phyloP scores from a whole-genome alignment of 257 asterid species.

The Ophiorrhiza pumila region DNA sequence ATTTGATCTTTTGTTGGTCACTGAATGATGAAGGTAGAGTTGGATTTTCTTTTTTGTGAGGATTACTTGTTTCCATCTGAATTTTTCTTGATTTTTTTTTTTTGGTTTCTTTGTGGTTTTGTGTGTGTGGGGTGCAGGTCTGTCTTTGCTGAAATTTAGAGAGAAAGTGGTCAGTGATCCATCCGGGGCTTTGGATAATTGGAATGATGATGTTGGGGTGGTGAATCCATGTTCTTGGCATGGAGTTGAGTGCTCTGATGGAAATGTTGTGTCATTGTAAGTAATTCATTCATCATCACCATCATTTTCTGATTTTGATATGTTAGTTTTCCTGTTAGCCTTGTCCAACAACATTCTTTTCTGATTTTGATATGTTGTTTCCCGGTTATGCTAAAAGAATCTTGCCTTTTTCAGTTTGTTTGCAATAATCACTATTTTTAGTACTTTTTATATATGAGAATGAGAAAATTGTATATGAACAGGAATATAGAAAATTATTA shows the following conservation, averaged over 20 bases:
- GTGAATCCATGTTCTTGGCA: conserved; percentile 71
- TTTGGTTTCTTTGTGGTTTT: neutral
- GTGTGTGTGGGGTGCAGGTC: conserved; percentile 38
- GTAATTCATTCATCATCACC: conserved; percentile 23
- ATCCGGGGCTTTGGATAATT: conserved; percentile 52
- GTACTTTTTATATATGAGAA: too few relatives aligned
- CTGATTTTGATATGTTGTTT: neutral
- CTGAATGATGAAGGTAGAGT: conserved; percentile 66
- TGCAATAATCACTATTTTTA: too few relatives aligned
- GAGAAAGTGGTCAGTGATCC: conserved; percentile 60
- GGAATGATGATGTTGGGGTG: conserved; percentile 58
- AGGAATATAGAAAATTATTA: neutral
- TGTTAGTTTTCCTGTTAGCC: neutral
- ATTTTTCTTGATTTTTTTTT: neutral
- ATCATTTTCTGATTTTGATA: neutral
- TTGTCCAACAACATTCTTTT: neutral
- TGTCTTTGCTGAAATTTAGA: conserved; percentile 59
- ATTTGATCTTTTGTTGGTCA: conserved; percentile 30
- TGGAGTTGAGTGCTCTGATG: conserved; percentile 70
- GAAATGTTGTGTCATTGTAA: conserved; percentile 66
- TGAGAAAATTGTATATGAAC: neutral
- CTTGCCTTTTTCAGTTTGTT: neutral
- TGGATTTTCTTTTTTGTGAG: conserved; percentile 5
- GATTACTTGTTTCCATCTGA: neutral
- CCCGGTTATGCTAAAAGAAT: neutral